Base-by-base conservation (phyloP, 495 filamentous ascomycete species). In the Penicillium tannophilum region DNA sequence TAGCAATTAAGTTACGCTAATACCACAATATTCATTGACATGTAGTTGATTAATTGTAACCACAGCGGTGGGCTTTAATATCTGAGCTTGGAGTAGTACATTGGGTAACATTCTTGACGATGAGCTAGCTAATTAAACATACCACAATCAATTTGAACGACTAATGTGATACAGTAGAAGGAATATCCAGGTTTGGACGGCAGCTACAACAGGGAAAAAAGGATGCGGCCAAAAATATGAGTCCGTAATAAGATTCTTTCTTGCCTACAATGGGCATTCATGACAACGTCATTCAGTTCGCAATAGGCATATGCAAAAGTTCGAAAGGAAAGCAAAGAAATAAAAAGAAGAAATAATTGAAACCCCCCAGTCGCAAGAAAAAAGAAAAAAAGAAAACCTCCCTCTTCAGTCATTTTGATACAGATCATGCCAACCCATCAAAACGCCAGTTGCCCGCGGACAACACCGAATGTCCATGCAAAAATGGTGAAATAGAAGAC, bases 371-470 rank as follows among this genome's bases (percentile, higher is more conserved):
- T 24, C 43, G 43, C 43, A 46, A 24, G 20, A 23, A 55, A 20
- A 39, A 46, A 23, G 31, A 20, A 24, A 31, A 55, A 20, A 39
- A 46, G 28, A 44, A 20, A 54, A 54, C 36, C 39, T 14, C 36
- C 36, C 35, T n/a, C 33, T 10, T 49, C 26, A 41, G 26, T 49
- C 46, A 49, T 24, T 49, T 26, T 49, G 46, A 30, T 49, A 55
- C 28, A 45, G 19, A 55, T 45, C 54, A 20, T 35, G 31, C 28
- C 42, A 36, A 36, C 54, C 44, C 44, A 36, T 41, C 54, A 49
- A 56, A 56, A 56, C 55, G 52, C 26, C 28, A 49, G 55, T 42
- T 52, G 55, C 20, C 39, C 42, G 28, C 46, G 31, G 45, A 57
- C 31, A 51, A 43, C 16, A 30, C 44, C 44, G 30, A 48, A 39